Base-by-base conservation (phyloP, 805 yeast species). In the Hanseniaspora valbyensis region DNA sequence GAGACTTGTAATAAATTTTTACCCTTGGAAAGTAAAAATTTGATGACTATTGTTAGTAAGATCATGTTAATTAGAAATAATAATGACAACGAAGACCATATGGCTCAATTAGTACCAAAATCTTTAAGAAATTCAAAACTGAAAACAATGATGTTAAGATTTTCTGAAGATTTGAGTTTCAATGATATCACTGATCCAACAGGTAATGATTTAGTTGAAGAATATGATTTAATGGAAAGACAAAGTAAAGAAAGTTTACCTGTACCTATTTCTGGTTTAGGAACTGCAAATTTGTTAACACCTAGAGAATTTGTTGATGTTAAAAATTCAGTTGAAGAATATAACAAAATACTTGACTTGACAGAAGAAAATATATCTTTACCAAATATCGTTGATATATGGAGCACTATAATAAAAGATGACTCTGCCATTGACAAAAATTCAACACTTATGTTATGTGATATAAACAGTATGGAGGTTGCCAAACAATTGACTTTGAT, bases 401-500 rank as follows among this genome's bases (percentile, higher is more conserved):
- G 46, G 61, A 40, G 76, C 72, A 50, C 71, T 73, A 53, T 80
- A 85, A 83, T 76, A 70, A 32, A 18, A 13, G 13, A 24, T n/a
- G 13, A 30, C 18, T 16, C 22, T 10, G 9, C 24, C 2, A 7
- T 36, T 22, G 32, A 34, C 10, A 49, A 29, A 10, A 52, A 53
- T 24, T 19, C 22, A 9, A 57, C 56, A 19, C 34, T 59, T 28
- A 56, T 57, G 38, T 26, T 65, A 7, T 56, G 61, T 5, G 70
- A 80, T 54, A 70, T 79, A 56, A 82, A 81, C 61, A 80, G 87
- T 0, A 67, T 82, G 56, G 92, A 83, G 57, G 68, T 82, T 22
- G 89, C 92, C 2, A 83, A 82, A 59, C 92, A 83, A 56, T 66
- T 84, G 42, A 83, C 92, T 0, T 65, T 82, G 18, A 75, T 84